Evolutionary conservation across 257 asterid species (phyloP).

Genomic region (Penstemon davidsonii): DNA sequence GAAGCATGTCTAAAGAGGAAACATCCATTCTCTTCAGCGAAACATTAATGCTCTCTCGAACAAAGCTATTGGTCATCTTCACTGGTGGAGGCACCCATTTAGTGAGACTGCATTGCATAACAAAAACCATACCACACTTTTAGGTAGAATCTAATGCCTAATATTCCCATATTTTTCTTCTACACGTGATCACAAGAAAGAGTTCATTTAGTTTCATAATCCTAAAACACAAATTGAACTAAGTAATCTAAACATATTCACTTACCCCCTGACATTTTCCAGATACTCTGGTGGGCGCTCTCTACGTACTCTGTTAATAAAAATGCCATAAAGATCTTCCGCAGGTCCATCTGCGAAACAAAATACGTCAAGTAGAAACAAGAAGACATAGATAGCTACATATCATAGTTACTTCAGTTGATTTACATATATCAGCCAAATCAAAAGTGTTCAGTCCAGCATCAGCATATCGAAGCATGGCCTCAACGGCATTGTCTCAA

Average conservation of each 20-base stretch:
- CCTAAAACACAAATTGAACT: background rate
- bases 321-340: conserved; percentile 93
- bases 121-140: conserved; percentile 9
- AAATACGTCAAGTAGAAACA: conserved; percentile 15
- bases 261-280: conserved; percentile 89
- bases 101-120: conserved; percentile 62
- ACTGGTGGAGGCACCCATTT: conserved; percentile 99
- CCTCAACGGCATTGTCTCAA: conserved; percentile 56
- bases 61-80: conserved; percentile 88
- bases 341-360: conserved; percentile 87
- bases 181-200: background rate
- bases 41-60: conserved; percentile 70
- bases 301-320: conserved; percentile 87
- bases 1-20: conserved; percentile 91
- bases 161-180: background rate
- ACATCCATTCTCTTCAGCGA: conserved; percentile 96
- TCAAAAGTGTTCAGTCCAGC: conserved; percentile 74
- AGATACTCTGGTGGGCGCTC: conserved; percentile 92
- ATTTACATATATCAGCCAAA: conserved; percentile 79
- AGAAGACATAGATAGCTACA: background rate
- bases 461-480: conserved; percentile 74
- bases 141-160: background rate
- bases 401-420: conserved; percentile 2
- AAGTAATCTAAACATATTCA: background rate
- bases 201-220: background rate